These are phyloP conservation scores for Terana coerulea DNA, from an alignment of 768 basidiomycete species.

Conservation along the genomic window DNA sequence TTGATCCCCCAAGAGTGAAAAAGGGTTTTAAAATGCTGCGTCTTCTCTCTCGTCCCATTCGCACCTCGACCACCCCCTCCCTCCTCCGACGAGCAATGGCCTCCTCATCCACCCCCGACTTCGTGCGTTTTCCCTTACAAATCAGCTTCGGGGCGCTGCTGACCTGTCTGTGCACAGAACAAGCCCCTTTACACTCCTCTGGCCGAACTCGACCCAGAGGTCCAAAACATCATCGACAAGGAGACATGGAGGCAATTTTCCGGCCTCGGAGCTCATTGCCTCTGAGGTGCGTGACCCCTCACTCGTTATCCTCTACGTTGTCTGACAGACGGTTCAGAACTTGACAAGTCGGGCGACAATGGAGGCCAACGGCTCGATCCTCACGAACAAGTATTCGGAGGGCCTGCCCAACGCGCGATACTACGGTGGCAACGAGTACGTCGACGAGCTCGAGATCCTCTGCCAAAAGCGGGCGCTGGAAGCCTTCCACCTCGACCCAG, in stretches of 20 bases:
- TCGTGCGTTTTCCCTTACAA: slow-evolving; percentile 34
- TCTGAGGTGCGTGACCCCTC: slow-evolving; percentile 68
- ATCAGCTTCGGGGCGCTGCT: not conserved
- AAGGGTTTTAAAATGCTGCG: slow-evolving; percentile 30
- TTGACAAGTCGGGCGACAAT: slow-evolving; percentile 93
- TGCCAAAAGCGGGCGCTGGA: slow-evolving; percentile 94
- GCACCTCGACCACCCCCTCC: slow-evolving; percentile 19
- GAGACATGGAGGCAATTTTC: slow-evolving; percentile 99
- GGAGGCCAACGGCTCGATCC: slow-evolving; percentile 97
- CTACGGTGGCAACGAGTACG: slow-evolving; percentile 97
- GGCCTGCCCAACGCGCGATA: slow-evolving; percentile 97
- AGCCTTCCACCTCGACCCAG: slow-evolving; percentile 93
- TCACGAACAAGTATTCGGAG: slow-evolving; percentile 99
- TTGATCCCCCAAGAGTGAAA: slow-evolving; percentile 11
- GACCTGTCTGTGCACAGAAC: slow-evolving; percentile 58
- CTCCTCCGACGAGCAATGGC: slow-evolving; percentile 49
- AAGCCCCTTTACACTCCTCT: slow-evolving; percentile 85
- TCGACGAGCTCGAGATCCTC: slow-evolving; percentile 93
- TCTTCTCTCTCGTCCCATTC: slow-evolving; percentile 27
- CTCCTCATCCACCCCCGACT: slow-evolving; percentile 48
- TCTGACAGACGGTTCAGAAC: slow-evolving; percentile 55
- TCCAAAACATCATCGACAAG: slow-evolving; percentile 97
- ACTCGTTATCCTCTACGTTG: not conserved
- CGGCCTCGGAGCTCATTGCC: slow-evolving; percentile 96
- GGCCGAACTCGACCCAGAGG: slow-evolving; percentile 88